Evolutionary conservation across 2,329 filamentous ascomycete species (phyloP), one percentile per base, ranked within the genome.

Genomic region (Colletotrichum musae): DNA sequence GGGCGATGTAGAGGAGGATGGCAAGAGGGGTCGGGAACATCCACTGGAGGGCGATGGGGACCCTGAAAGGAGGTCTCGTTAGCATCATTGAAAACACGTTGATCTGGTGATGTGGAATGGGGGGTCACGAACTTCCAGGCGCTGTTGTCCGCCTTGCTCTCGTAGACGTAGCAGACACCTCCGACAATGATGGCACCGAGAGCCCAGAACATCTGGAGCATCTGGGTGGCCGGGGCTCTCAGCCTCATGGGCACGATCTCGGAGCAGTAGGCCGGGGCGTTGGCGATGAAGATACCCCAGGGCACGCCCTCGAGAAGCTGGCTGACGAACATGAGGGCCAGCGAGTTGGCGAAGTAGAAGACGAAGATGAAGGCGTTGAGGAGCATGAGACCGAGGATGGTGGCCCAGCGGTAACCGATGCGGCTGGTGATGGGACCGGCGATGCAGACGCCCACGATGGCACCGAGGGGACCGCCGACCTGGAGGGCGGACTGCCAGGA

Each of bases 281-380:
- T 90, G 75, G 89, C 88, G 72, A 90, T 89, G 77, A 91, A 91
- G 74, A 91, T 86, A 28, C 89, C 89, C 89, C 89, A 91, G 2
- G 89, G 89, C 5, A 91, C 75, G 70, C 89, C 89, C 77, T 90
- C 88, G 54, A 91, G 82, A 63, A 89, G 78, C 80, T 91, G 88
- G 45, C 84, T 80, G 5, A 82, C 82, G 73, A 89, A 85, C 68
- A 87, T 78, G 71, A 86, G 77, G 1, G 76, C 73, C 6, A 82
- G 75, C 61, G 78, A 81, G 66, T 83, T 76, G 73, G 77, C 84
- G 65, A 84, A 87, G 73, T 80, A 87, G 71, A 83, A 82, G 57
- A 79, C 75, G 74, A 90, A 88, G 78, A 90, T 90, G 73, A 87
- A 87, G 70, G 75, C 84, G 76, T 90, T 91, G 77, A 91, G 77